A percentile compares a stretch with the other conserved stretches of the same genome.
Evolutionary conservation across 2,329 filamentous ascomycete species (phyloP).

Genomic region (Fusarium tupiense): DNA sequence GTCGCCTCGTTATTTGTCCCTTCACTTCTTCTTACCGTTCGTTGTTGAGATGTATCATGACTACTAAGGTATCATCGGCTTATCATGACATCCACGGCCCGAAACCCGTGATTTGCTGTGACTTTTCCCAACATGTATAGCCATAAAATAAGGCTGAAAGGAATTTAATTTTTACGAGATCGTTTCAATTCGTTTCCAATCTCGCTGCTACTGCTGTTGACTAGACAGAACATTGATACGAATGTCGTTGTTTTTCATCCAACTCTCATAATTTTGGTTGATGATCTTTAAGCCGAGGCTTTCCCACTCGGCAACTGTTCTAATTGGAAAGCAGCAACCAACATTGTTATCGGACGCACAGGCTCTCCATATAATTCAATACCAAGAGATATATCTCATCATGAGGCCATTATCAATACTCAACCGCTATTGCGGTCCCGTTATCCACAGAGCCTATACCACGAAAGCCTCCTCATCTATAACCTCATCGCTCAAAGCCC

Average conservation of each 20-base stretch:
- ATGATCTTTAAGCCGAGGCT: not conserved
- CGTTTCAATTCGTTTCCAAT: no score
- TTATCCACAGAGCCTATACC: slow-evolving; percentile 4
- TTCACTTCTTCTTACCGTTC: no score
- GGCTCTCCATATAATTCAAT: not conserved
- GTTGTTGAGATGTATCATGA: not conserved
- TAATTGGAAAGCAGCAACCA: not conserved
- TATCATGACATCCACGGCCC: not conserved
- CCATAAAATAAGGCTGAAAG: not conserved
- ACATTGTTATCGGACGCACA: not conserved
- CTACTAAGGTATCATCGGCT: not conserved
- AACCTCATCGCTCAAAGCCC: slow-evolving; percentile 37
- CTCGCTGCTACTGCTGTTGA: not conserved
- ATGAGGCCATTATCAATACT: slow-evolving; percentile 5
- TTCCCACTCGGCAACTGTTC: not conserved
- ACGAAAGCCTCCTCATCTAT: slow-evolving; percentile 14
- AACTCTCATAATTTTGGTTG: not conserved
- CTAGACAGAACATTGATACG: not conserved
- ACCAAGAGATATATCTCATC: no score
- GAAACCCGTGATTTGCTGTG: not conserved
- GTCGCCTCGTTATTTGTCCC: not conserved
- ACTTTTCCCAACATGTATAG: not conserved
- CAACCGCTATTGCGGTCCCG: slow-evolving; percentile 8
- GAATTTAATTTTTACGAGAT: not conserved
- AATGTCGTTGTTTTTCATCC: not conserved